Conservation (phyloP, 164 flowering plant genomes). For the Macadamia integrifolia region DNA sequence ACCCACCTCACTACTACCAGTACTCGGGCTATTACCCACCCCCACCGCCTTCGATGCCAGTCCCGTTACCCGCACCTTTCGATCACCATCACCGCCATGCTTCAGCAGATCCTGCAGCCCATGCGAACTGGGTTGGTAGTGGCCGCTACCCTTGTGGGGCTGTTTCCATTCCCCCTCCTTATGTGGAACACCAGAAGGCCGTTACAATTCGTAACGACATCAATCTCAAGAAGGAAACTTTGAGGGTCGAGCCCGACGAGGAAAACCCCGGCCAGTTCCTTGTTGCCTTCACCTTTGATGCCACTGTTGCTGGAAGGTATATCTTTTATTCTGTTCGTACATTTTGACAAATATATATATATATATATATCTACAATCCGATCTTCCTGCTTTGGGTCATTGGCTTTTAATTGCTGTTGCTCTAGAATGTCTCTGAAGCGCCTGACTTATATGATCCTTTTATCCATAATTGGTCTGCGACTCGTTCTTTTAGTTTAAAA, state of each 20-base stretch:
- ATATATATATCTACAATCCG: too few relatives aligned
- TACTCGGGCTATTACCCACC: slow-evolving; percentile 63
- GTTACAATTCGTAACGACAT: slow-evolving; percentile 85
- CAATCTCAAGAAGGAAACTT: slow-evolving; percentile 84
- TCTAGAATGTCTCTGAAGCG: not conserved
- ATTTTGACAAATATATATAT: too few relatives aligned
- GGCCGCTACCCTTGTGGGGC: slow-evolving; percentile 57
- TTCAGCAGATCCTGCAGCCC: slow-evolving; percentile 22
- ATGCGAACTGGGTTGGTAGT: slow-evolving; percentile 37
- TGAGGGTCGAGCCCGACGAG: slow-evolving; percentile 71
- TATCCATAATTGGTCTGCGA: too few relatives aligned
- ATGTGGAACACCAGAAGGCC: slow-evolving; percentile 93
- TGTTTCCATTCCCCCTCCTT: slow-evolving; percentile 41
- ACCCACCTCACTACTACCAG: slow-evolving; percentile 50
- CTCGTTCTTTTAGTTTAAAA: too few relatives aligned
- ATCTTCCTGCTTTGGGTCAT: not conserved
- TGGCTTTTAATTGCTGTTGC: not conserved
- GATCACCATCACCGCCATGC: slow-evolving; percentile 57
- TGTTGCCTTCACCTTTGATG: slow-evolving; percentile 85
- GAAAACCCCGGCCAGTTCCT: slow-evolving; percentile 67
- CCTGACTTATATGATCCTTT: too few relatives aligned
- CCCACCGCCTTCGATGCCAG: slow-evolving; percentile 40
- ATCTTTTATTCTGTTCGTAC: not conserved
- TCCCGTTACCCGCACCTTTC: slow-evolving; percentile 59
- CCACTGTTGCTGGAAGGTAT: slow-evolving; percentile 88